Base-by-base conservation (phyloP, 345 rosid species). In the Abelmoschus esculentus region DNA sequence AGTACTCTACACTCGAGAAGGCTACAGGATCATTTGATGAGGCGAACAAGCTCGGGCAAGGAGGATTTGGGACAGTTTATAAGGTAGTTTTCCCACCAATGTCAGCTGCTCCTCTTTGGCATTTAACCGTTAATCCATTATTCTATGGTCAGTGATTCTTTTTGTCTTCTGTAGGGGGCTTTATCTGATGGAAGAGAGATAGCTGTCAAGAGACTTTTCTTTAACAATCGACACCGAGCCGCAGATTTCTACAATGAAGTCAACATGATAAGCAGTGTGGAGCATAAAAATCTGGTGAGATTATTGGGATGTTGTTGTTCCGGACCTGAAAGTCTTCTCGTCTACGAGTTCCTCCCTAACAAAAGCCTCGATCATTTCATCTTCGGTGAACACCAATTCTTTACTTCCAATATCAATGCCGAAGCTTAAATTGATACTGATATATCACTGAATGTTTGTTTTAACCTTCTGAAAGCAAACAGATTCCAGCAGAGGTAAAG, bases 31-130 rank as follows among this genome's bases (percentile, higher is more conserved):
- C 91, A 4, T 93, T 93, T 55, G 84, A 80, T 29, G 71, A 54
- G 0, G 82, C 75, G 11, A 91, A 93, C 82, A 91, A 91, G 83
- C 91, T 93, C 32, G 99, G 99, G 61, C 97, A 93, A 75, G 99
- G 99, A 66, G 99, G 96, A 34, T 91, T 88, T 57, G 99, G 99
- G 69, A 85, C 96, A 63, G 99, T 93, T 38, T 91, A 93, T 74
- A 91, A 93, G 92, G 98, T 90, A 57, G 7, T 57, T 57, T 22
- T 57, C 4, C 72, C 49, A 67, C 54, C 63, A 32, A 14, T 47
- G 38, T 19, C 12, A 7, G 11, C 5, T 54, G 59, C 29, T 28
- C 38, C 6, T 74, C 7, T 15, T 9, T 32, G 18, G 40, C 32
- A 58, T 71, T 19, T 22, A 31, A 3, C 34, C 11, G 46, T 32